A percentile compares a stretch with the other conserved stretches of the same genome.
Evolutionary conservation across 768 basidiomycete species (phyloP).

Genomic region (Phanerochaete carnosa): DNA sequence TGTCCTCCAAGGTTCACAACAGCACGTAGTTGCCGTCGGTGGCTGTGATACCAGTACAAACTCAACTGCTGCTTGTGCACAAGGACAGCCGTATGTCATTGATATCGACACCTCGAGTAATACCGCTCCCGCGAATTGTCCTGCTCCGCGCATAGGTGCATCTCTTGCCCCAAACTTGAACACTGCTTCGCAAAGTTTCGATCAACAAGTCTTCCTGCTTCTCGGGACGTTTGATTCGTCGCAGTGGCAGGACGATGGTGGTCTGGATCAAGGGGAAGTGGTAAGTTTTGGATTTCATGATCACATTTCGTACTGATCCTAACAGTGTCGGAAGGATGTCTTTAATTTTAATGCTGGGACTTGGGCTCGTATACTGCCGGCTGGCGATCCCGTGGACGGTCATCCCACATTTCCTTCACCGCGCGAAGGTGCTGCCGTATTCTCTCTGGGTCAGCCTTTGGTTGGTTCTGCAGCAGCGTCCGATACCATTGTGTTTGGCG

Average conservation of each 20-base stretch:
- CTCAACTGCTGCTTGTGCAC: conserved; percentile 45
- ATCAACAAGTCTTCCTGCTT: conserved; percentile 63
- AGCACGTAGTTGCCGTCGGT: conserved; percentile 47
- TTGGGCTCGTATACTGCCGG: conserved; percentile 73
- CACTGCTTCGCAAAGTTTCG: conserved; percentile 49
- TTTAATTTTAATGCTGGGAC: conserved; percentile 44
- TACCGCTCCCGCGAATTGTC: conserved; percentile 47
- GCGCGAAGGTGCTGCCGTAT: conserved; percentile 66
- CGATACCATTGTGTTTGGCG: conserved; percentile 79
- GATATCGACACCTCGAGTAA: conserved; percentile 35
- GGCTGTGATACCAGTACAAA: conserved; percentile 51
- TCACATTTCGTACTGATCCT: not conserved
- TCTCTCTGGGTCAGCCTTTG: conserved; percentile 51
- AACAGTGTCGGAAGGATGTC: conserved; percentile 44
- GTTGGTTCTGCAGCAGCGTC: conserved; percentile 48
- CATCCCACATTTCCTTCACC: conserved; percentile 54
- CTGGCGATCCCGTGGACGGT: conserved; percentile 63
- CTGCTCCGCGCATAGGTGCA: conserved; percentile 60
- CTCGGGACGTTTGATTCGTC: conserved; percentile 65
- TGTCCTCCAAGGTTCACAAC: conserved; percentile 31
- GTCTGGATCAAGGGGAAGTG: conserved; percentile 67
- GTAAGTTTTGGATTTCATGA: conserved; percentile 34
- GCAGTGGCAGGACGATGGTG: conserved; percentile 63
- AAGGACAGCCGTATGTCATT: conserved; percentile 55
- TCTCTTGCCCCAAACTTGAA: conserved; percentile 62